phyloP scores from a whole-genome alignment of 2,329 filamentous ascomycete genomes.

The Fusarium decemcellulare region DNA sequence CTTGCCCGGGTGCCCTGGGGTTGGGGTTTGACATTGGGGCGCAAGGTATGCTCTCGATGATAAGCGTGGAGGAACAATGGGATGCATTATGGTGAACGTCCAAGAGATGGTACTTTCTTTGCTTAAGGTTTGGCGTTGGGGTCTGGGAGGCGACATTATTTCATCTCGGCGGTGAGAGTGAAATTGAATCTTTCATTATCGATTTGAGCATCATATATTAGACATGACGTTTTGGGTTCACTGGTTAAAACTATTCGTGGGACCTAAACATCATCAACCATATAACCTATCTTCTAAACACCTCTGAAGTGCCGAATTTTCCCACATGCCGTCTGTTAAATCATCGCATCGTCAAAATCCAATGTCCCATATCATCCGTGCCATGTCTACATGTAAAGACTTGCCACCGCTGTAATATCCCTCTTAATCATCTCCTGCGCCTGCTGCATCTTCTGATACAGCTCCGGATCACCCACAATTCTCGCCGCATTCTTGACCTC shows the following conservation, averaged over 20 bases:
- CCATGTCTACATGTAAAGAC: slow-evolving; percentile 83
- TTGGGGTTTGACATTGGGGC: no score
- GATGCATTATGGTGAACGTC: slow-evolving; percentile 12
- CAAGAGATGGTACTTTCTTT: slow-evolving; percentile 22
- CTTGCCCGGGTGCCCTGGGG: neutral
- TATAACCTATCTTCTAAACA: neutral
- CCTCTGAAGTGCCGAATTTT: neutral
- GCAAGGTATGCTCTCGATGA: no score
- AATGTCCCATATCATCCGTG: slow-evolving; percentile 3
- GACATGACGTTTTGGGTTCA: slow-evolving; percentile 10
- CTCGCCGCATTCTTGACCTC: slow-evolving; percentile 98
- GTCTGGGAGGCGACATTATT: slow-evolving; percentile 33
- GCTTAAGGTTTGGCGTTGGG: slow-evolving; percentile 44
- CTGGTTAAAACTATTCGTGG: slow-evolving; percentile 1
- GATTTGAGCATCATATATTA: slow-evolving; percentile 23
- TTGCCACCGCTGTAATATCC: slow-evolving; percentile 92
- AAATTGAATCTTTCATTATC: slow-evolving; percentile 20
- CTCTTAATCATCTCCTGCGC: slow-evolving; percentile 98
- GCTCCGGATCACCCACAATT: slow-evolving; percentile 92
- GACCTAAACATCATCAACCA: neutral
- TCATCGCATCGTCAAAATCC: slow-evolving; percentile 1
- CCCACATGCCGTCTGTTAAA: neutral
- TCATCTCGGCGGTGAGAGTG: slow-evolving; percentile 24
- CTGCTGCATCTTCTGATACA: slow-evolving; percentile 97
- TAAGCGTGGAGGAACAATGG: neutral